Percentiles rank a stretch among this genome's conserved stretches.
phyloP scores from a whole-genome alignment of 1,139 yeast genomes.

The Petasospora rhodanensis region DNA sequence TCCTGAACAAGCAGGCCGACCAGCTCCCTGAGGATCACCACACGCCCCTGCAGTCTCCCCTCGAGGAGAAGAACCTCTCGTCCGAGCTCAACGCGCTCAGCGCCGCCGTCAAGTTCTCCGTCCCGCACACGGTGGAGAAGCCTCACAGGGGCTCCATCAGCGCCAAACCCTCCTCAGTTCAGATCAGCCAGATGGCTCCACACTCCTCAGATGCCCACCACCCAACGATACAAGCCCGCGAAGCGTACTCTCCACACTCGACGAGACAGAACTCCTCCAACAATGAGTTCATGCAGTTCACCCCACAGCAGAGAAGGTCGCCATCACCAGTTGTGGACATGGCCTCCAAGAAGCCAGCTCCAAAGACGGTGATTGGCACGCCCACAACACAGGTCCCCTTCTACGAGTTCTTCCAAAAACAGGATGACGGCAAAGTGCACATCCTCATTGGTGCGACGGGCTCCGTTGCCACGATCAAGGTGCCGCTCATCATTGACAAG shows the following conservation, averaged over 20 bases:
- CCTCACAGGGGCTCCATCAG: constrained; percentile 48
- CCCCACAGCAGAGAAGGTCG: constrained; percentile 14
- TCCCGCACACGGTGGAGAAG: constrained; percentile 32
- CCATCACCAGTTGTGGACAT: constrained; percentile 12
- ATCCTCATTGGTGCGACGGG: constrained; percentile 91
- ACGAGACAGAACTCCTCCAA: constrained; percentile 25
- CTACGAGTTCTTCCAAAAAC: constrained; percentile 62
- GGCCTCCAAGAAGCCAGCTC: constrained; percentile 22
- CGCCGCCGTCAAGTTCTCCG: constrained; percentile 30
- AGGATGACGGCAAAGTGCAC: constrained; percentile 80
- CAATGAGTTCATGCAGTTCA: constrained; percentile 20
- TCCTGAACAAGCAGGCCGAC: constrained; percentile 20
- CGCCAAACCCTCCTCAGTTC: constrained; percentile 36
- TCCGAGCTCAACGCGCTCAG: constrained; percentile 10
- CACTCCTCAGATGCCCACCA: constrained; percentile 9
- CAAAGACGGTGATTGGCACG: constrained; percentile 38
- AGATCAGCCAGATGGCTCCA: constrained; percentile 15
- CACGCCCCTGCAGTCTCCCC: constrained; percentile 1
- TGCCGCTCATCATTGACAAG: constrained; percentile 81
- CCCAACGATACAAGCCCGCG: constrained; percentile 10
- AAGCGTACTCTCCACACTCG: constrained; percentile 16
- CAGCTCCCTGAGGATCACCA: too few species aligned
- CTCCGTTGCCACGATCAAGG: constrained; percentile 91
- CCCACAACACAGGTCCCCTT: constrained; percentile 72
- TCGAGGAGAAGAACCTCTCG: constrained; percentile 9